Base-by-base conservation (phyloP, 2,329 filamentous ascomycete species). In the Didymella lethalis region DNA sequence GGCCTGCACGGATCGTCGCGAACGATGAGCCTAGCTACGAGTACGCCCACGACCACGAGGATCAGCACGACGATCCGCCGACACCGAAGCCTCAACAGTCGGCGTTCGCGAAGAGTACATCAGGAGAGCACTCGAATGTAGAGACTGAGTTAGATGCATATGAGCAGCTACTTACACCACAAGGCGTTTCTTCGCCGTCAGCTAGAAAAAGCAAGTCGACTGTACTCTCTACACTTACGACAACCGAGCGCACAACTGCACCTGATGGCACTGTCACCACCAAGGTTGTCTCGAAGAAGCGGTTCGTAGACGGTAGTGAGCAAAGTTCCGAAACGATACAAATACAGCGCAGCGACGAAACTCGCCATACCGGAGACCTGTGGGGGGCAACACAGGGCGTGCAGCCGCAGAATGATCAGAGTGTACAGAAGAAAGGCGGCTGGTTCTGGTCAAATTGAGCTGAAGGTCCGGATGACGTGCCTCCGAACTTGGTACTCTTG, bases 221-320 rank as follows among this genome's bases (percentile, higher is more conserved):
- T 2, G 64, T 88, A 2, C 71, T 88, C 1, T 86, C 85, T 0
- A 86, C 84, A 1, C 74, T 85, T 41, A 87, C 84, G 0, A 86
- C 81, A 0, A 88, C 85, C 2, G 81, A 86, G 62, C 83, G 83
- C 3, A 82, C 79, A 4, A 82, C 81, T 2, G 75, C 83, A 2
- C 78, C 84, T 0, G 86, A 88, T 68, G 86, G 86, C 12, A 84
- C 83, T 0, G 75, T 87, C 2, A 83, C 84, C 8, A 88, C 84
- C 0, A 86, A 84, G 64, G 81, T 82, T 1, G 76, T 86, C 10
- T 75, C 86, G 16, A 88, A 85, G 62, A 85, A 83, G 66, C 80
- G 83, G 2, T 89, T 87, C 65, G 78, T 83, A 1, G 85, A 88
- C 75, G 86, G 86, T 0, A 79, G 81, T 3, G 86, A 88, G 67